Evolutionary conservation across 1,284 basidiomycete genomes (phyloP).

Genomic region (Gomphus sp.): DNA sequence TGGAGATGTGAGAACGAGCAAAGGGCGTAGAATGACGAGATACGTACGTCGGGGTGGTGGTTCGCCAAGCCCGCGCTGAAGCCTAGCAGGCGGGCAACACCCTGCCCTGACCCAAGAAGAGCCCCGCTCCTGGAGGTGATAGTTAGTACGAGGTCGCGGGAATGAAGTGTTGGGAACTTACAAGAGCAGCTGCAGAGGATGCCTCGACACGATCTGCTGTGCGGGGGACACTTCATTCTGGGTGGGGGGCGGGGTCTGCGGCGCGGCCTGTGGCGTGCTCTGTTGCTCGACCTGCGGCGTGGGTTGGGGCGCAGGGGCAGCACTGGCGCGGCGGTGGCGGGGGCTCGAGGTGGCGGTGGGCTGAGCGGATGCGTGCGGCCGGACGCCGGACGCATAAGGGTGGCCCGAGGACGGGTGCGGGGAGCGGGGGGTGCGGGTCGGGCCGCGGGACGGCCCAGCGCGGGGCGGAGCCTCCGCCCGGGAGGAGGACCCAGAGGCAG

Average conservation of each 20-base stretch:
- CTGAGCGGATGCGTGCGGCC: neutral
- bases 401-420: slow-evolving; percentile 8
- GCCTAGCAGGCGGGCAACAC: slow-evolving; percentile 47
- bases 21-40: neutral
- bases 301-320: neutral
- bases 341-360: slow-evolving; percentile 1
- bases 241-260: neutral
- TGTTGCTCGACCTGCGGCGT: too few relatives aligned
- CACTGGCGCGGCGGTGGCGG: neutral
- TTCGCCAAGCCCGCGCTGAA: slow-evolving; percentile 53
- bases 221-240: slow-evolving; percentile 1
- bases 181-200: neutral
- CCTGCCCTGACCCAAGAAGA: slow-evolving; percentile 27
- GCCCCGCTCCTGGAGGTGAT: neutral
- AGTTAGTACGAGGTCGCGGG: neutral
- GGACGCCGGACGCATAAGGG: neutral
- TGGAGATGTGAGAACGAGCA: neutral
- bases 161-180: neutral
- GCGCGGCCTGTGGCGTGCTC: neutral
- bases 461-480: neutral
- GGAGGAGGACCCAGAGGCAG: too few relatives aligned
- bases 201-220: slow-evolving; percentile 1
- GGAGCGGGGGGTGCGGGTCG: neutral
- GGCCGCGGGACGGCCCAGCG: slow-evolving; percentile 2
- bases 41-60: slow-evolving; percentile 39